Conservation (phyloP, 2,329 filamentous ascomycete species). For the Calonectria pseudoturangicola region DNA sequence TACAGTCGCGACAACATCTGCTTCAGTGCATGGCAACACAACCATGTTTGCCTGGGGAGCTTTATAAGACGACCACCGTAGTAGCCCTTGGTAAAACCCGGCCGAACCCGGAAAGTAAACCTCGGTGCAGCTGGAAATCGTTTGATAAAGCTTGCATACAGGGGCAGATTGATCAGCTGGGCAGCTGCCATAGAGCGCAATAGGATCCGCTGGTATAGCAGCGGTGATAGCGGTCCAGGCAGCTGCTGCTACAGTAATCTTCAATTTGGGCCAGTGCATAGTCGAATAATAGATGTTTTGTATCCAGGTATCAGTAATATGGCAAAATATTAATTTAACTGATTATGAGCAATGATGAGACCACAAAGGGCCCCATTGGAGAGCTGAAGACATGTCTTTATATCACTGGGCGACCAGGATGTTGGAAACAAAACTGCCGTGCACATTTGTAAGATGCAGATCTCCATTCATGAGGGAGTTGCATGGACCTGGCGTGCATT, state of each 20-base stretch:
- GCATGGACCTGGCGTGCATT: no score
- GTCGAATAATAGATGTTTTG: not conserved
- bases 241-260: not conserved
- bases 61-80: constrained; percentile 68
- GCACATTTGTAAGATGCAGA: no score
- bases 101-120: constrained; percentile 64
- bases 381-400: no score
- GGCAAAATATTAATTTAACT: not conserved
- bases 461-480: no score
- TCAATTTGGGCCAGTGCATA: not conserved
- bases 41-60: constrained; percentile 66
- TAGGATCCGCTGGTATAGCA: not conserved
- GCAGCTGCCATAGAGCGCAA: constrained; percentile 43
- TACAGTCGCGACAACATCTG: not conserved
- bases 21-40: constrained; percentile 57
- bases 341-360: not conserved
- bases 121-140: constrained; percentile 63
- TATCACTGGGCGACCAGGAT: no score
- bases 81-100: constrained; percentile 61
- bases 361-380: no score
- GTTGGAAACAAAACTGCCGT: no score
- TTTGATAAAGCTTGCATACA: constrained; percentile 50
- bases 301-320: not conserved
- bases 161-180: constrained; percentile 29
- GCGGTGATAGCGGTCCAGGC: not conserved